phyloP scores from a whole-genome alignment of 139 green algal genomes.

The Coelastrella sp. region DNA sequence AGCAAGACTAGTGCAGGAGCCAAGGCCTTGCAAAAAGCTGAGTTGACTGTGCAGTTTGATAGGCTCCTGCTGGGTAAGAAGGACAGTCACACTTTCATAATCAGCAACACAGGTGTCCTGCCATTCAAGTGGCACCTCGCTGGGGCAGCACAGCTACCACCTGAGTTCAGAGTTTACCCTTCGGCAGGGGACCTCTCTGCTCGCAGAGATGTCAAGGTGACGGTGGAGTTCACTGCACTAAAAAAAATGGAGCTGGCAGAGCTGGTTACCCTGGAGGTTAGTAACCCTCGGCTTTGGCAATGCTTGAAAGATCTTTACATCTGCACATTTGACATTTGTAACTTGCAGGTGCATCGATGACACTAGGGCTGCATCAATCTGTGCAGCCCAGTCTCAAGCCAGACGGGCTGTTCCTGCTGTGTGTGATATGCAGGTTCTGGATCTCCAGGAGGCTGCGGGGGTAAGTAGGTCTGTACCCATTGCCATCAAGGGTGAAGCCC shows the following conservation, averaged over 20 bases:
- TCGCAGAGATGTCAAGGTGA: slow-evolving; percentile 58
- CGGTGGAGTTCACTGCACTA: slow-evolving; percentile 70
- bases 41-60: slow-evolving; percentile 68
- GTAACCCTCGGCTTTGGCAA: not conserved
- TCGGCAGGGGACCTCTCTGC: slow-evolving; percentile 66
- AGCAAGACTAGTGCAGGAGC: slow-evolving; percentile 4
- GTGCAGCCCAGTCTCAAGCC: no score
- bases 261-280: slow-evolving; percentile 65
- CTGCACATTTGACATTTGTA: not conserved
- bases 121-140: slow-evolving; percentile 80
- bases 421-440: slow-evolving; percentile 44
- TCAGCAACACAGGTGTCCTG: slow-evolving; percentile 79
- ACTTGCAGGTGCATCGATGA: no score
- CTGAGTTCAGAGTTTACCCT: slow-evolving; percentile 65
- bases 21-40: not conserved
- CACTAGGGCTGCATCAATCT: no score
- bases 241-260: slow-evolving; percentile 69
- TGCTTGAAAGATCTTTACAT: no score
- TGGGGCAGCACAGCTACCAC: slow-evolving; percentile 61
- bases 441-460: slow-evolving; percentile 61
- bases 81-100: slow-evolving; percentile 67
- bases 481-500: slow-evolving; percentile 76
- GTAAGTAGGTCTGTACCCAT: slow-evolving; percentile 68
- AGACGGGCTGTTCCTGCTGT: not conserved
- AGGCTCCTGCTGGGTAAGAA: slow-evolving; percentile 73